A percentile compares a stretch with the other conserved stretches of the same genome.
These are phyloP conservation scores for Spatholobus suberectus DNA, from an alignment of 306 rosid genomes.

Conservation along the genomic window DNA sequence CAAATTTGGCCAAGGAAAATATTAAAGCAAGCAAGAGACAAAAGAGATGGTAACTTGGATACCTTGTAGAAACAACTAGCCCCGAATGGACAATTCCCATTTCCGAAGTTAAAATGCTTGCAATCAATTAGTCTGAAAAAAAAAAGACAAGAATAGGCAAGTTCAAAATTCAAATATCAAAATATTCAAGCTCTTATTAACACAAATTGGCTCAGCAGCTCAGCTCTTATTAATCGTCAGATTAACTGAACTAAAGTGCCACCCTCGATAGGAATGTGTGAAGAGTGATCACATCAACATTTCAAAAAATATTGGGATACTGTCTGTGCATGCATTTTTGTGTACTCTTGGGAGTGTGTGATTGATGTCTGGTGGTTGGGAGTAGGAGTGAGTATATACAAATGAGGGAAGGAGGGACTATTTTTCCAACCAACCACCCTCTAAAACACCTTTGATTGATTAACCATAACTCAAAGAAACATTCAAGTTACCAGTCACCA, in stretches of 20 bases:
- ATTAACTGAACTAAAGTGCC: neutral
- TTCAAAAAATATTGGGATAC: neutral
- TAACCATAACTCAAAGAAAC: neutral
- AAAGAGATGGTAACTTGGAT: conserved; percentile 25
- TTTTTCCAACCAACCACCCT: conserved; percentile 7
- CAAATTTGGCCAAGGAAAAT: neutral
- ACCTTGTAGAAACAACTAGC: conserved; percentile 92
- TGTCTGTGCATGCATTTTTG: neutral
- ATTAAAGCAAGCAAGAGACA: conserved; percentile 6
- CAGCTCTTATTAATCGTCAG: neutral
- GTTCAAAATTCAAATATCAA: conserved; percentile 21
- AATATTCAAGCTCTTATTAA: neutral
- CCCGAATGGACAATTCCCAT: conserved; percentile 94
- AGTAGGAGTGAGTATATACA: neutral
- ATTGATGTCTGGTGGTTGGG: neutral
- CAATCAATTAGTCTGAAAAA: conserved; percentile 85
- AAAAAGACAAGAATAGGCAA: neutral
- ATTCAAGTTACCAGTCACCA: neutral
- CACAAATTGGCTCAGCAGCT: neutral
- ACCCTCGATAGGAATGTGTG: neutral
- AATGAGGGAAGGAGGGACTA: neutral
- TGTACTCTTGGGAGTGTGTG: neutral
- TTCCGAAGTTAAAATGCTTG: conserved; percentile 87
- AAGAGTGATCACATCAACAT: conserved; percentile 4
- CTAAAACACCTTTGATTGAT: neutral